A percentile compares a stretch with the other conserved stretches of the same genome.
Evolutionary conservation across 345 rosid species (phyloP).

Genomic region (Brassica incana): DNA sequence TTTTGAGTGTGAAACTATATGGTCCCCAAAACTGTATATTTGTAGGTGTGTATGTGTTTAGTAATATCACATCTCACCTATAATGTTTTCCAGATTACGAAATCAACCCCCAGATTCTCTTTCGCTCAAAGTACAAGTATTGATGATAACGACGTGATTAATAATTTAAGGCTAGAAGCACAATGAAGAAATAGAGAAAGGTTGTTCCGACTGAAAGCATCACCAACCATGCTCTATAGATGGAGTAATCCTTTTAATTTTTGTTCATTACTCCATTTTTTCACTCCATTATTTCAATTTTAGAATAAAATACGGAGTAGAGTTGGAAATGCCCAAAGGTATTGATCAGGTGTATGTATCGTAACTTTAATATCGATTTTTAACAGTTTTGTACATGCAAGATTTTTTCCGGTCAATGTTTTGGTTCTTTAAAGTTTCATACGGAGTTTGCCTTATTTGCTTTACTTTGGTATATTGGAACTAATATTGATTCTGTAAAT

Average conservation of each 20-base stretch:
- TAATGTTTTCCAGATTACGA: constrained; percentile 12
- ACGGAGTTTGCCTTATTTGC: background rate
- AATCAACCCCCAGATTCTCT: background rate
- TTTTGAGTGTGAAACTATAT: background rate
- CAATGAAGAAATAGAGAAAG: background rate
- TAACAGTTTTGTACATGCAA: background rate
- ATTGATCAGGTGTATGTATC: background rate
- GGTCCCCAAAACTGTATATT: background rate
- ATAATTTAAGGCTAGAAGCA: background rate
- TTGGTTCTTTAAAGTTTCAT: background rate
- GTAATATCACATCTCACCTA: constrained; percentile 30
- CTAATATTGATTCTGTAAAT: background rate
- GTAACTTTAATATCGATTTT: background rate
- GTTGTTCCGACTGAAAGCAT: background rate
- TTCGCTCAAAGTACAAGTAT: constrained; percentile 4
- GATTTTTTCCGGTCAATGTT: background rate
- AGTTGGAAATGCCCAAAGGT: background rate
- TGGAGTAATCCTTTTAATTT: too few relatives aligned
- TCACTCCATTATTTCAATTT: too few relatives aligned
- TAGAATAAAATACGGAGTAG: too few relatives aligned
- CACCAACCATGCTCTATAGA: too few relatives aligned
- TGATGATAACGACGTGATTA: constrained; percentile 4
- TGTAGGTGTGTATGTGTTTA: constrained; percentile 1
- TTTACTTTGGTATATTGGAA: background rate
- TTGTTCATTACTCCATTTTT: too few relatives aligned